These are phyloP conservation scores for Gastrolobium villosum DNA, from an alignment of 306 rosid genomes.

Conservation along the genomic window DNA sequence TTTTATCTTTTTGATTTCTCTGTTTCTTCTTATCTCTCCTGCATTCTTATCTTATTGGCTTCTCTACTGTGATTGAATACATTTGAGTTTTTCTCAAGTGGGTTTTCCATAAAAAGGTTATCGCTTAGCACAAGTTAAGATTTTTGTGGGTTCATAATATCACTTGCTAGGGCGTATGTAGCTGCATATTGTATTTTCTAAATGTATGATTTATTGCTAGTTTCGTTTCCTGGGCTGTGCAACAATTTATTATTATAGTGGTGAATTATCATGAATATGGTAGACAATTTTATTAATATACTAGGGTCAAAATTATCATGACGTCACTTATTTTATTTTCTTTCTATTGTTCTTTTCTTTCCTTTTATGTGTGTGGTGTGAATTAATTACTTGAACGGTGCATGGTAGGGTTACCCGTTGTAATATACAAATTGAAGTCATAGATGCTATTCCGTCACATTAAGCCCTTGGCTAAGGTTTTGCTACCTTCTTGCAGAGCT, in stretches of 20 bases:
- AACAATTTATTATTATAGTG: neutral
- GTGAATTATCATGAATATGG: neutral
- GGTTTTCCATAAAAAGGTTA: neutral
- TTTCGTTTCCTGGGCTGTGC: neutral
- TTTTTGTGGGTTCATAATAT: neutral
- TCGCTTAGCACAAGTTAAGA: neutral
- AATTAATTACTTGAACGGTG: neutral
- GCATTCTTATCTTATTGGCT: neutral
- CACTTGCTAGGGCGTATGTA: neutral
- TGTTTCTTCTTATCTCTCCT: neutral
- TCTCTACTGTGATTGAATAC: neutral
- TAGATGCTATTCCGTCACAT: neutral
- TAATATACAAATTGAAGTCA: neutral
- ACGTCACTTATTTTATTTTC: neutral
- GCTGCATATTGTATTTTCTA: neutral
- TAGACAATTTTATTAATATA: neutral
- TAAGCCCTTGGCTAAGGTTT: neutral
- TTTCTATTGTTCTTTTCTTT: neutral
- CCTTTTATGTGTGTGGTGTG: neutral
- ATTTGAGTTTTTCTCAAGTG: conserved; percentile 1
- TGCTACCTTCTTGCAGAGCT: conserved; percentile 29
- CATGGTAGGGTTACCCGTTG: neutral
- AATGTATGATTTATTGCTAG: neutral
- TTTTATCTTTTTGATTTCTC: too few relatives aligned
- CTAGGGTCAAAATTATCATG: conserved; percentile 3